A percentile compares a stretch with the other conserved stretches of the same genome.
Conservation (phyloP, 805 yeast genomes). For the Kodamaea hsintzibuensis region DNA sequence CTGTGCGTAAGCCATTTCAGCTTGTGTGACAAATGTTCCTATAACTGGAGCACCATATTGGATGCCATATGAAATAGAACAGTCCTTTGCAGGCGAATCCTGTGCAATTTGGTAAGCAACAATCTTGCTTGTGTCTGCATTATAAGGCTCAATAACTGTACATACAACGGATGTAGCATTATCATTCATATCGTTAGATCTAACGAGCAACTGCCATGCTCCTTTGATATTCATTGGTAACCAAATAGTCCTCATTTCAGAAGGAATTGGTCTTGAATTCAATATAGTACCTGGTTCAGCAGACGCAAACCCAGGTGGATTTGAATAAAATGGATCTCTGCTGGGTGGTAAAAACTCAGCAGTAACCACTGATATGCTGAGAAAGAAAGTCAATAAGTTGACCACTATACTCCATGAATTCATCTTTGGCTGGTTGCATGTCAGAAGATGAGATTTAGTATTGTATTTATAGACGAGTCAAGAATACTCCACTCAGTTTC, state of each 20-base stretch:
- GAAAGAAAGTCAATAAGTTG: no score
- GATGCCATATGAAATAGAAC: slow-evolving; percentile 22
- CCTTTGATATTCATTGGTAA: slow-evolving; percentile 13
- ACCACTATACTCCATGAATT: background rate
- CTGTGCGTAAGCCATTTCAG: slow-evolving; percentile 15
- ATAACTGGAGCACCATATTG: slow-evolving; percentile 13
- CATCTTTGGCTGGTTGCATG: background rate
- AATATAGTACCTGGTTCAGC: slow-evolving; percentile 15
- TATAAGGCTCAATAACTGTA: slow-evolving; percentile 21
- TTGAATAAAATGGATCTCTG: slow-evolving; percentile 17
- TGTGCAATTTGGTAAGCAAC: slow-evolving; percentile 20
- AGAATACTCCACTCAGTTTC: no score
- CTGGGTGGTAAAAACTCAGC: slow-evolving; percentile 5
- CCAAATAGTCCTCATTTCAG: slow-evolving; percentile 12
- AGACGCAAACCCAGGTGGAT: slow-evolving; percentile 17
- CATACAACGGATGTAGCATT: slow-evolving; percentile 22
- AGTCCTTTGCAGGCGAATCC: slow-evolving; percentile 20
- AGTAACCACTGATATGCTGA: background rate
- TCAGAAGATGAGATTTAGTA: background rate
- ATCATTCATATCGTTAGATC: slow-evolving; percentile 20
- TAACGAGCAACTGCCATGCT: slow-evolving; percentile 14
- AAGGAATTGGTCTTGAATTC: slow-evolving; percentile 12
- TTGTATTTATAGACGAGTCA: background rate
- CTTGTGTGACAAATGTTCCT: slow-evolving; percentile 19
- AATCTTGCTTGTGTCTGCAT: slow-evolving; percentile 22